A percentile compares a stretch with the other conserved stretches of the same genome.
Conservation (phyloP, 108 stramenopile species). For the Craspedostauros australis region DNA sequence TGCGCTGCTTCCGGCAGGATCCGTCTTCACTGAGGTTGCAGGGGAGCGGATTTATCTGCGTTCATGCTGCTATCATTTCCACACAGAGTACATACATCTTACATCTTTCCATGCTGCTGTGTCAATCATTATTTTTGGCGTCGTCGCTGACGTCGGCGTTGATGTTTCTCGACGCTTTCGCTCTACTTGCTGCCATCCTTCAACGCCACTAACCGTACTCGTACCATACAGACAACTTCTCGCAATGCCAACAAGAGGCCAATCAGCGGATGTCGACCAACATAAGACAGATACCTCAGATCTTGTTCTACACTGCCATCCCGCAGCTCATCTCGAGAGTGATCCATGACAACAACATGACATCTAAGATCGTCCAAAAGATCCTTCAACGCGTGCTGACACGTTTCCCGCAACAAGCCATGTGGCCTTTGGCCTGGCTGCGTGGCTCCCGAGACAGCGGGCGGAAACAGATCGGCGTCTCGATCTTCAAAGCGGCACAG, state of each 20-base stretch:
- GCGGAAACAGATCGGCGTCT: constrained; percentile 54
- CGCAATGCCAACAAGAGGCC: constrained; percentile 42
- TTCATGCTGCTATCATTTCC: too few relatives aligned
- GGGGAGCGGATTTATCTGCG: too few relatives aligned
- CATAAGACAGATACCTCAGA: constrained; percentile 46
- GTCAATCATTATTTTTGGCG: too few relatives aligned
- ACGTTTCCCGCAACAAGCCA: constrained; percentile 73
- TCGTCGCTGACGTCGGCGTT: too few relatives aligned
- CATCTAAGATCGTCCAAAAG: constrained; percentile 44
- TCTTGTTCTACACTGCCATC: constrained; percentile 76
- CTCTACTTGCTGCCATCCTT: too few relatives aligned
- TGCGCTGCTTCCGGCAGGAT: too few relatives aligned
- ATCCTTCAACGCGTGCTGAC: constrained; percentile 63
- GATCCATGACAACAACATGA: constrained; percentile 49
- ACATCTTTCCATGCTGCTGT: too few relatives aligned
- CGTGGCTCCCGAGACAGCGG: constrained; percentile 45
- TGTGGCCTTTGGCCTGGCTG: constrained; percentile 88
- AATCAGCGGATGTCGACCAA: constrained; percentile 54
- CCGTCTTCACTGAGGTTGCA: too few relatives aligned
- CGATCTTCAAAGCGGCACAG: constrained; percentile 68
- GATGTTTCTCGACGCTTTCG: too few relatives aligned
- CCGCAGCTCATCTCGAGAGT: constrained; percentile 80
- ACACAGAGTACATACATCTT: too few relatives aligned
- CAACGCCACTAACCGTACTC: too few relatives aligned
- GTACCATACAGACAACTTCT: background rate